Conservation (phyloP, 495 filamentous ascomycete species). For the Aspergillus biplanus region DNA sequence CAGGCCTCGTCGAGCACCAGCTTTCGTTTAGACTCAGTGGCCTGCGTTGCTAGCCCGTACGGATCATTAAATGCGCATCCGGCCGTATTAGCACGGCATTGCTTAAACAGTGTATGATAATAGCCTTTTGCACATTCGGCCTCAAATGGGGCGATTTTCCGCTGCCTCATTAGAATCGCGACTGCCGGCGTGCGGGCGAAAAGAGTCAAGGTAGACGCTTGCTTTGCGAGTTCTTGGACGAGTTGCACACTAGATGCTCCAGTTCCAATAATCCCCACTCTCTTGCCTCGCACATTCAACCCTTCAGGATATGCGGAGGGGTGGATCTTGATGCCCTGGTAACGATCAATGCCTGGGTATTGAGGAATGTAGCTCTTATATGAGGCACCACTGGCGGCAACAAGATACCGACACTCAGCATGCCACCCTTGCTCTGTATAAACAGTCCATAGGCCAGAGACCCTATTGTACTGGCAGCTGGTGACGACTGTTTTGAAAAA, state of each 20-base stretch:
- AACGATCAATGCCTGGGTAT: conserved; percentile 23
- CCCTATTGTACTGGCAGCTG: conserved; percentile 46
- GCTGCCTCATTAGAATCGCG: conserved; percentile 49
- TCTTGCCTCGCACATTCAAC: conserved; percentile 25
- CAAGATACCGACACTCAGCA: conserved; percentile 33
- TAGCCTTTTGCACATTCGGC: conserved; percentile 47
- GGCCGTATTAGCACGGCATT: conserved; percentile 38
- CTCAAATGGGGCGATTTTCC: conserved; percentile 41
- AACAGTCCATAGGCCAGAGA: conserved; percentile 33
- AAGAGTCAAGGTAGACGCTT: conserved; percentile 40
- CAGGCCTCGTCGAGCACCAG: conserved; percentile 50
- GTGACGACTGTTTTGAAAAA: conserved; percentile 55
- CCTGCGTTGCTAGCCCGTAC: conserved; percentile 48
- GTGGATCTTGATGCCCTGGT: conserved; percentile 23
- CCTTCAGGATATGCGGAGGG: conserved; percentile 26
- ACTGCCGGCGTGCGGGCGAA: conserved; percentile 55
- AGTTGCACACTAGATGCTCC: conserved; percentile 32
- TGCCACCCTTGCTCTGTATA: conserved; percentile 19
- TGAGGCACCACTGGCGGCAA: conserved; percentile 27
- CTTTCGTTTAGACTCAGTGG: conserved; percentile 47
- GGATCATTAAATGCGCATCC: conserved; percentile 49
- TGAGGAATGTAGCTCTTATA: conserved; percentile 28
- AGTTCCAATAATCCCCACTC: conserved; percentile 33
- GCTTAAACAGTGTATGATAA: conserved; percentile 41
- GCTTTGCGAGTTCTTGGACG: conserved; percentile 35